Percentiles rank a stretch among this genome's conserved stretches.
Conservation (phyloP, 495 filamentous ascomycete genomes). For the Daldinia vernicosa region DNA sequence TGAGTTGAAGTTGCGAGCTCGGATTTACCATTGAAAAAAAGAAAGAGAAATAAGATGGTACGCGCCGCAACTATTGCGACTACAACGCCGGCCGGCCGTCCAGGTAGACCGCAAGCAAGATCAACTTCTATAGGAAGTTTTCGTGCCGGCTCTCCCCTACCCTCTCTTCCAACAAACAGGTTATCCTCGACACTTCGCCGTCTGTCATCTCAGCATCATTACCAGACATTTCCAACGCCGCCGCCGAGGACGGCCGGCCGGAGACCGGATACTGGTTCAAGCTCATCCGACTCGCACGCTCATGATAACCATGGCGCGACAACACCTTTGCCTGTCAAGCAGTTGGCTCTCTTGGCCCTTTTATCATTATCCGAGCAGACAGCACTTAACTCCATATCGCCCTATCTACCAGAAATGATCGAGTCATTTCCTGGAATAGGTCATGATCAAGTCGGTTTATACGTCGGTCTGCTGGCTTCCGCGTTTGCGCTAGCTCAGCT, state of each 20-base stretch:
- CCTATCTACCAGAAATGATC: conserved; percentile 93
- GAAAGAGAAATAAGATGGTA: conserved; percentile 45
- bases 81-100: conserved; percentile 35
- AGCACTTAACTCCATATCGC: conserved; percentile 94
- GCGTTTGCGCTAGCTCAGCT: conserved; percentile 93
- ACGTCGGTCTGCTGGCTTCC: conserved; percentile 89
- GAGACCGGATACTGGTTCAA: conserved; percentile 41
- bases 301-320: conserved; percentile 51
- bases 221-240: conserved; percentile 93
- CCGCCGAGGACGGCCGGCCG: conserved; percentile 76
- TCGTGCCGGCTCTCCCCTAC: conserved; percentile 59
- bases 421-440: conserved; percentile 84
- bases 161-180: conserved; percentile 35
- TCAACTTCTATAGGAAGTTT: conserved; percentile 54
- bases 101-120: conserved; percentile 34
- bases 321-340: conserved; percentile 81
- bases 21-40: conserved; percentile 25
- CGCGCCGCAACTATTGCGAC: conserved; percentile 43
- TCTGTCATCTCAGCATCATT: conserved; percentile 70
- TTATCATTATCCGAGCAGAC: conserved; percentile 95
- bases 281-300: conserved; percentile 39
- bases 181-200: conserved; percentile 53
- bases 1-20: conserved; percentile 21
- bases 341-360: conserved; percentile 84
- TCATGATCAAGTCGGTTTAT: conserved; percentile 75